These are phyloP conservation scores for Tripterygium wilfordii DNA, from an alignment of 177 flowering plant genomes.

Conservation along the genomic window DNA sequence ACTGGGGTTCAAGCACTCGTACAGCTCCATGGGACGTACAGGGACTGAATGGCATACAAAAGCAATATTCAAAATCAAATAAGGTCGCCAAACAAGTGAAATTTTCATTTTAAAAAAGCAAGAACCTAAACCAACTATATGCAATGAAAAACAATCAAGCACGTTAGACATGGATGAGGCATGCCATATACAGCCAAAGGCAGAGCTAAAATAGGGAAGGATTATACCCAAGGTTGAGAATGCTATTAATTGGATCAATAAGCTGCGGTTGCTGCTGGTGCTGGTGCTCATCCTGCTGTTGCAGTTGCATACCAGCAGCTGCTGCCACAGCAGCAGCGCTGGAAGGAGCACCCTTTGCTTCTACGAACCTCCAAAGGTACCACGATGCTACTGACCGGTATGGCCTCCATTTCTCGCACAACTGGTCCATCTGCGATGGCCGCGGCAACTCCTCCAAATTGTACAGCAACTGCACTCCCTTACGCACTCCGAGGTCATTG, in stretches of 20 bases:
- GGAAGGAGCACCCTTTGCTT: conserved; percentile 52
- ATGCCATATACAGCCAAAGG: too few species aligned
- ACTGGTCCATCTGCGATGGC: conserved; percentile 92
- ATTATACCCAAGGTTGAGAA: conserved; percentile 58
- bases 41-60: too few species aligned
- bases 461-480: conserved; percentile 77
- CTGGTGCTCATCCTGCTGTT: conserved; percentile 30
- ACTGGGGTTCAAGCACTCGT: too few species aligned
- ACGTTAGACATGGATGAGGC: too few species aligned
- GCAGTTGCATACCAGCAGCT: conserved; percentile 27
- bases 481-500: conserved; percentile 77
- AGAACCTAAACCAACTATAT: too few species aligned
- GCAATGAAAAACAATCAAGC: too few species aligned
- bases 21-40: too few species aligned
- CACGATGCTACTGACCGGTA: conserved; percentile 88
- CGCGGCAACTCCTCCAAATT: conserved; percentile 73
- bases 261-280: conserved; percentile 40
- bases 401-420: conserved; percentile 94
- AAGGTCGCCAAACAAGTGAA: too few species aligned
- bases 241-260: conserved; percentile 58
- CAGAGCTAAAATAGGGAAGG: conserved; percentile 1
- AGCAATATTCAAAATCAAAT: too few species aligned
- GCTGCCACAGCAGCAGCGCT: conserved; percentile 29
- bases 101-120: too few species aligned
- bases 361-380: conserved; percentile 90